Percentiles rank a stretch among this genome's conserved stretches.
Conservation (phyloP, 805 yeast genomes). For the Monosporozyma servazzii region DNA sequence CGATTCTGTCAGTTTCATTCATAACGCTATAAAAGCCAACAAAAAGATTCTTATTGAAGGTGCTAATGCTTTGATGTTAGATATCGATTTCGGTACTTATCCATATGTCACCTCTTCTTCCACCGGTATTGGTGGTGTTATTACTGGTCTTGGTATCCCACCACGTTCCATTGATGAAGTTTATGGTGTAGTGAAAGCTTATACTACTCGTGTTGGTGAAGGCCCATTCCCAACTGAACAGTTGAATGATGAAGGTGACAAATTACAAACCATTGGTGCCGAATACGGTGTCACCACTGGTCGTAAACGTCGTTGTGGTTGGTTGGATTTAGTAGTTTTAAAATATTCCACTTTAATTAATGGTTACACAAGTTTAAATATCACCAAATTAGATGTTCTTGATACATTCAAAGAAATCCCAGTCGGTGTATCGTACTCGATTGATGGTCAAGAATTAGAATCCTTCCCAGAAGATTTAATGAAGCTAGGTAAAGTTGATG, state of each 20-base stretch:
- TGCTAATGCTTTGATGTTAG: conserved; percentile 96
- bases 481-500: conserved; percentile 80
- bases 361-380: conserved; percentile 90
- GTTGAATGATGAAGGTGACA: conserved; percentile 76
- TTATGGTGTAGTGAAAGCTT: conserved; percentile 96
- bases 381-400: conserved; percentile 91
- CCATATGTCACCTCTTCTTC: conserved; percentile 94
- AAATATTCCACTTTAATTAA: conserved; percentile 85
- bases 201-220: conserved; percentile 97
- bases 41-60: conserved; percentile 93
- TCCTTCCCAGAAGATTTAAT: conserved; percentile 90
- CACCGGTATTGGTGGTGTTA: conserved; percentile 96
- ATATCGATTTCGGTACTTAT: conserved; percentile 94
- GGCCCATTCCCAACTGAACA: conserved; percentile 99
- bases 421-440: conserved; percentile 76
- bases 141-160: conserved; percentile 95
- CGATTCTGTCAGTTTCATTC: conserved; percentile 81
- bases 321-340: conserved; percentile 94
- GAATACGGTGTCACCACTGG: conserved; percentile 98
- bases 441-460: conserved; percentile 64
- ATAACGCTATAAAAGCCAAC: conserved; percentile 60
- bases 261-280: conserved; percentile 83
- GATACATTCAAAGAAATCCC: conserved; percentile 83
- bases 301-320: conserved; percentile 97
- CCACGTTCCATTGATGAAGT: conserved; percentile 72